phyloP scores from a whole-genome alignment of 106 monocot species.

The Apostasia shenzhenica region DNA sequence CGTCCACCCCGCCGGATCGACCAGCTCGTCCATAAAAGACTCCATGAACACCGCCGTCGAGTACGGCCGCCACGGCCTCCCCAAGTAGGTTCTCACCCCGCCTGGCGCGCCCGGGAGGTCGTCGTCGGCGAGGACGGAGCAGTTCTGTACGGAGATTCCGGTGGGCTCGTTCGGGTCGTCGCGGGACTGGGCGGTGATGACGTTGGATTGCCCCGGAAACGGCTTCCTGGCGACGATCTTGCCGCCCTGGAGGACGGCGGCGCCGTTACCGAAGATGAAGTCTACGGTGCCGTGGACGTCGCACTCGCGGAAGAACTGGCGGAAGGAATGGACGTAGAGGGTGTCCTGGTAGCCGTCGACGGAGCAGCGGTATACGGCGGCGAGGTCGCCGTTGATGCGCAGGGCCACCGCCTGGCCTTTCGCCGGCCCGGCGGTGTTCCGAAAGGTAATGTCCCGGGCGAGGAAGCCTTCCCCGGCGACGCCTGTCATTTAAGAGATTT shows the following conservation, averaged over 20 bases:
- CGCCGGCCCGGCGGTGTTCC: slow-evolving; percentile 44
- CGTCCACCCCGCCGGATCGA: slow-evolving; percentile 65
- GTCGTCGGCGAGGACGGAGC: slow-evolving; percentile 27
- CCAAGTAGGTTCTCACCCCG: slow-evolving; percentile 44
- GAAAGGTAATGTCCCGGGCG: slow-evolving; percentile 35
- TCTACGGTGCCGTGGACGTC: slow-evolving; percentile 59
- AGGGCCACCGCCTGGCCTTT: slow-evolving; percentile 61
- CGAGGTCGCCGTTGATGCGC: slow-evolving; percentile 46
- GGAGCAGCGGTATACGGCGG: slow-evolving; percentile 40
- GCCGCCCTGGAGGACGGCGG: slow-evolving; percentile 52
- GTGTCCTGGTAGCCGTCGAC: slow-evolving; percentile 71
- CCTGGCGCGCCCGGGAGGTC: slow-evolving; percentile 14
- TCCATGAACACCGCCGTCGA: slow-evolving; percentile 66
- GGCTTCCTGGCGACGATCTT: slow-evolving; percentile 32
- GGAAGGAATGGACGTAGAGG: slow-evolving; percentile 65
- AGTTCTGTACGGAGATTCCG: slow-evolving; percentile 52
- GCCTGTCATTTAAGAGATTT: slow-evolving; percentile 10
- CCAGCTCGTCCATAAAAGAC: slow-evolving; percentile 43
- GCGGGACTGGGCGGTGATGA: slow-evolving; percentile 49
- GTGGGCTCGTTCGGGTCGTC: slow-evolving; percentile 53
- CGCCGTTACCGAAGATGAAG: slow-evolving; percentile 69
- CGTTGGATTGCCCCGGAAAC: slow-evolving; percentile 41
- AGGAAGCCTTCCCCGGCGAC: slow-evolving; percentile 58
- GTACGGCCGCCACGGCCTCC: slow-evolving; percentile 69
- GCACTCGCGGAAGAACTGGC: slow-evolving; percentile 66